These are phyloP conservation scores for Lenzites betulinus DNA, from an alignment of 768 basidiomycete species.

Conservation along the genomic window DNA sequence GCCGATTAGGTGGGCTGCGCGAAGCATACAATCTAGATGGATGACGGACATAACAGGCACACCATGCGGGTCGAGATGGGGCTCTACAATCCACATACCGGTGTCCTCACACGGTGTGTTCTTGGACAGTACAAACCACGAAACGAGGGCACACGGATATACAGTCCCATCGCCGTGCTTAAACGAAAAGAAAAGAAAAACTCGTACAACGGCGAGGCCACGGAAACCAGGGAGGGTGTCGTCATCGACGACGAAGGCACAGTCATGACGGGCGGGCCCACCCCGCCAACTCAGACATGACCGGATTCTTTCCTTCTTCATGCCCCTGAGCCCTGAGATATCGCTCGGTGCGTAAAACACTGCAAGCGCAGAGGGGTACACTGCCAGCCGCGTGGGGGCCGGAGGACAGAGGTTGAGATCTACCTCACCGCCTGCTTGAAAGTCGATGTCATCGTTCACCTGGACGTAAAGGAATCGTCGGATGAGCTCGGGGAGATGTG, in stretches of 20 bases:
- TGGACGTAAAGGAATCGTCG: conserved; percentile 1
- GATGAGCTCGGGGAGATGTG: background rate
- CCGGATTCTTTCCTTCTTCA: conserved; percentile 32
- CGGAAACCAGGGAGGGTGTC: conserved; percentile 18
- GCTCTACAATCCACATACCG: conserved; percentile 7
- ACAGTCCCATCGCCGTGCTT: background rate
- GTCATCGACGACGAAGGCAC: conserved; percentile 26
- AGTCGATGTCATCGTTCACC: background rate
- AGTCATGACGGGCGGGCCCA: conserved; percentile 20
- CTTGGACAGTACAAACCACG: background rate
- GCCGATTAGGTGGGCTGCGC: background rate
- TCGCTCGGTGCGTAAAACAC: conserved; percentile 35
- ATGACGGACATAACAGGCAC: background rate
- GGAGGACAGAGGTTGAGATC: background rate
- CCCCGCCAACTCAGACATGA: conserved; percentile 26
- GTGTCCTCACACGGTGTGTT: background rate
- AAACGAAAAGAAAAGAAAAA: conserved; percentile 33
- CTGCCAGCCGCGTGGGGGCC: background rate
- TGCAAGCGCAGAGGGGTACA: conserved; percentile 9
- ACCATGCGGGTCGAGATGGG: background rate
- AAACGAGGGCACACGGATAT: background rate
- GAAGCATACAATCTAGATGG: background rate
- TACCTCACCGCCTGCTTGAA: background rate
- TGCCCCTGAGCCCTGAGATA: conserved; percentile 27
- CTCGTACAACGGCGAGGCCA: conserved; percentile 22